phyloP scores from a whole-genome alignment of 257 asterid species.

The Ocimum tenuiflorum region DNA sequence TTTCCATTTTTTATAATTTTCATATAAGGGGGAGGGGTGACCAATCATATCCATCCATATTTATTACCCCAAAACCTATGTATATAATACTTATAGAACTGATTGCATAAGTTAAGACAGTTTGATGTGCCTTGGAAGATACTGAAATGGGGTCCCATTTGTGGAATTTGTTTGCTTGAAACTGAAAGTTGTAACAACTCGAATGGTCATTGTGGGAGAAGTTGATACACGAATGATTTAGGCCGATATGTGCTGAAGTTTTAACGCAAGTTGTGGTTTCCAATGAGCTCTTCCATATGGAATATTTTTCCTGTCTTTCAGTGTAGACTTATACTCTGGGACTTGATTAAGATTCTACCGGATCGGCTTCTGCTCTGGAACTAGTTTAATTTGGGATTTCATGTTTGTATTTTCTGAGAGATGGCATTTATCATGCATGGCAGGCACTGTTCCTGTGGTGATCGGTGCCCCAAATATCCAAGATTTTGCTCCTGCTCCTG shows the following conservation, averaged over 20 bases:
- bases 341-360: neutral
- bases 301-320: neutral
- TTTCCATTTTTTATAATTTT: too few species aligned
- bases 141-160: neutral
- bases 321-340: neutral
- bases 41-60: too few species aligned
- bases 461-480: slow-evolving; percentile 92
- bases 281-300: neutral
- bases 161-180: neutral
- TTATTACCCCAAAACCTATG: too few species aligned
- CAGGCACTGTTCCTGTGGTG: slow-evolving; percentile 86
- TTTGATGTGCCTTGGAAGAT: neutral
- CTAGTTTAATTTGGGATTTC: neutral
- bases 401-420: slow-evolving; percentile 23
- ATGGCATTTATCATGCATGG: slow-evolving; percentile 11
- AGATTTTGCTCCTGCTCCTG: slow-evolving; percentile 80
- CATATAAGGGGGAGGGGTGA: too few species aligned
- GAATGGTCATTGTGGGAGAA: neutral
- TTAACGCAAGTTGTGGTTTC: slow-evolving; percentile 3
- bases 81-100: neutral
- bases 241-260: neutral
- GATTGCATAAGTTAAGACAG: neutral
- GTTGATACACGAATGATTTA: neutral
- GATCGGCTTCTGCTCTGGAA: neutral
- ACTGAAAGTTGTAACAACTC: neutral